These are phyloP conservation scores for Protomyces pachydermus DNA, from an alignment of 1,139 yeast genomes.

Conservation along the genomic window DNA sequence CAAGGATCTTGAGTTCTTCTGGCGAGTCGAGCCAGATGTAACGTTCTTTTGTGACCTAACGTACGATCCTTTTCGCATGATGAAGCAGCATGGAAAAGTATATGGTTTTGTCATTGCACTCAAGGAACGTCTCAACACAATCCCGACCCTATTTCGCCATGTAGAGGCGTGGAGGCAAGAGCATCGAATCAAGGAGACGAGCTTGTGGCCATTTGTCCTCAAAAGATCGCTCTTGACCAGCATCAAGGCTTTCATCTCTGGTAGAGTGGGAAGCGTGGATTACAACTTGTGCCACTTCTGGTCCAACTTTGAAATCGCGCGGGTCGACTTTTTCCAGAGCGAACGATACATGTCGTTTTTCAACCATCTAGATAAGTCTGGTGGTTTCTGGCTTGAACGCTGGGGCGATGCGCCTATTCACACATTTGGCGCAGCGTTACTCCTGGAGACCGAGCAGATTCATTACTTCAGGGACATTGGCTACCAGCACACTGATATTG, in stretches of 20 bases:
- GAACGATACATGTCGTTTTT: slow-evolving; percentile 61
- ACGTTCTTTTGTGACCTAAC: slow-evolving; percentile 84
- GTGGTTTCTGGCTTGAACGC: slow-evolving; percentile 80
- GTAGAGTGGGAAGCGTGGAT: slow-evolving; percentile 47
- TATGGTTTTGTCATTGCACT: slow-evolving; percentile 80
- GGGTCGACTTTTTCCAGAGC: slow-evolving; percentile 65
- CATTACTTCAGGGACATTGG: slow-evolving; percentile 88
- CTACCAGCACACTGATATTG: slow-evolving; percentile 68
- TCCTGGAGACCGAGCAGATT: slow-evolving; percentile 59
- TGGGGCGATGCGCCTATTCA: slow-evolving; percentile 98
- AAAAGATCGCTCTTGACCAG: slow-evolving; percentile 35
- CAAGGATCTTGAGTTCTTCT: slow-evolving; percentile 71
- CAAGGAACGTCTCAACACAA: slow-evolving; percentile 68
- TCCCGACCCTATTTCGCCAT: slow-evolving; percentile 70
- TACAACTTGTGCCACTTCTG: slow-evolving; percentile 85
- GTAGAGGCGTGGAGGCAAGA: slow-evolving; percentile 59
- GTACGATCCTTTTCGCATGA: slow-evolving; percentile 80
- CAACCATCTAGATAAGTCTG: slow-evolving; percentile 57
- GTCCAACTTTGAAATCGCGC: slow-evolving; percentile 89
- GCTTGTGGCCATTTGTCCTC: slow-evolving; percentile 42
- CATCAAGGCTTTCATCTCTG: slow-evolving; percentile 28
- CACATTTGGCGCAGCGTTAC: slow-evolving; percentile 72
- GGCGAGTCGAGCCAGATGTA: slow-evolving; percentile 92
- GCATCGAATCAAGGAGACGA: slow-evolving; percentile 49
- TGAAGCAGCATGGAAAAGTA: slow-evolving; percentile 62